Evolutionary conservation across 1,284 basidiomycete genomes (phyloP), one percentile per base, ranked within the genome.

Genomic region (Apiotrichum akiyoshidainum): DNA sequence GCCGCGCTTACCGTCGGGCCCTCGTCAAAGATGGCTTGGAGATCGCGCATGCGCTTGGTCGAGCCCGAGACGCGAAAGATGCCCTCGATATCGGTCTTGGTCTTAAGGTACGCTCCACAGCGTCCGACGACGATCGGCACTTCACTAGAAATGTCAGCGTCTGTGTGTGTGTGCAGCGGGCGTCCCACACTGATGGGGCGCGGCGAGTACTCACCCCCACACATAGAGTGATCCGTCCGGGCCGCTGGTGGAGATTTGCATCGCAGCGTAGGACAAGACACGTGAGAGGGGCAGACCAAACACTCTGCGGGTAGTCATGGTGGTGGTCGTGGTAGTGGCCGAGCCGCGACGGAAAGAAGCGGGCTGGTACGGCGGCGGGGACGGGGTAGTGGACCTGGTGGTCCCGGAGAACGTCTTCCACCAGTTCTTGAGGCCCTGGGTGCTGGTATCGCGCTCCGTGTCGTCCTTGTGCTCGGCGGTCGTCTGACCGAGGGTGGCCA

Each of bases 121-220:
- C 97, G 96, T 57, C 94, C 96, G 40, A 99, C 94, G 57, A 98
- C 90, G 55, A 97, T 90, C 11, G 96, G 95, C 46, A 99, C 91
- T 73, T 90, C 92, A 2, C 95, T 81, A 72, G 71, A 76, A 68
- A 54, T 74, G 55, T 71, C 72, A 44, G 75, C 65, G 2, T 31
- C 14, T n/a, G 26, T n/a, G 26, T 5, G 9, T 19, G 16, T 9
- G 1, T 71, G 74, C 42, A 75, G 68, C 13, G 70, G 64, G 46
- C 14, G 14, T 14, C 5, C 1, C 1, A 0, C 12, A 1, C 2
- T 8, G 31, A 31, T 26, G 16, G 33, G 16, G 46, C 26, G 5
- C 31, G 17, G 35, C 21, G 19, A 54, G 44, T 13, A 67, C 69
- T 63, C 49, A 71, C 68, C 74, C 91, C 88, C 89, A 92, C 7